Conservation (phyloP, 2,329 filamentous ascomycete genomes). For the Colletotrichum liriopes region DNA sequence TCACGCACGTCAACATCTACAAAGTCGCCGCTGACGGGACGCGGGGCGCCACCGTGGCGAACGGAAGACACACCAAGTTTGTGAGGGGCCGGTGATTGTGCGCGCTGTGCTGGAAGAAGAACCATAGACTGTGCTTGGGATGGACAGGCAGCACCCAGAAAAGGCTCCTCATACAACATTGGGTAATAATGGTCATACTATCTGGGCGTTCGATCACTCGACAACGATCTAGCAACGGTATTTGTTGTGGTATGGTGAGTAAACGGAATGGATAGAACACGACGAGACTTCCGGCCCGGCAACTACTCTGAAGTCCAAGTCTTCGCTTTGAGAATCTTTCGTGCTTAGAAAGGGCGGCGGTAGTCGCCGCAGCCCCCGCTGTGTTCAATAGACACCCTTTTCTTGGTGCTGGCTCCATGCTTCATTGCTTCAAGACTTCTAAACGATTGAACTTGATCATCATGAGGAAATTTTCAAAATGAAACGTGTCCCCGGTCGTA, state of each 20-base stretch:
- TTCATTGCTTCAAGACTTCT: too few species aligned
- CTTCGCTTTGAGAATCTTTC: background rate
- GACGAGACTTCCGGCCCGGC: background rate
- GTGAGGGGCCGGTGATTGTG: conserved; percentile 30
- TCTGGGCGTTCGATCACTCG: background rate
- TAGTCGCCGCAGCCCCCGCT: background rate
- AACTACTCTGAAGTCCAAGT: background rate
- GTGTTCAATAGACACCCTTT: too few species aligned
- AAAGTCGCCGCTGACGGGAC: conserved; percentile 39
- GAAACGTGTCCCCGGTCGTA: too few species aligned
- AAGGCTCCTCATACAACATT: background rate
- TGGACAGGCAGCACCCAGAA: background rate
- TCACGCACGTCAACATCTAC: conserved; percentile 52
- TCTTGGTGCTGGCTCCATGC: too few species aligned
- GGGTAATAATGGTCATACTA: background rate
- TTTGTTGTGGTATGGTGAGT: background rate
- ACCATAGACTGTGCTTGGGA: background rate
- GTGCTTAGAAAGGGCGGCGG: background rate
- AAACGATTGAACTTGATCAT: too few species aligned
- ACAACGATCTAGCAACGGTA: too few species aligned
- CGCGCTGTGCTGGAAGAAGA: background rate
- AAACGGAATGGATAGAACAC: background rate
- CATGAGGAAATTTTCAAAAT: too few species aligned
- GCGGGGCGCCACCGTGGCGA: conserved; percentile 37
- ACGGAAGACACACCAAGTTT: conserved; percentile 44